Evolutionary conservation across 2,329 filamentous ascomycete genomes (phyloP).

Genomic region (Fusarium longipes): DNA sequence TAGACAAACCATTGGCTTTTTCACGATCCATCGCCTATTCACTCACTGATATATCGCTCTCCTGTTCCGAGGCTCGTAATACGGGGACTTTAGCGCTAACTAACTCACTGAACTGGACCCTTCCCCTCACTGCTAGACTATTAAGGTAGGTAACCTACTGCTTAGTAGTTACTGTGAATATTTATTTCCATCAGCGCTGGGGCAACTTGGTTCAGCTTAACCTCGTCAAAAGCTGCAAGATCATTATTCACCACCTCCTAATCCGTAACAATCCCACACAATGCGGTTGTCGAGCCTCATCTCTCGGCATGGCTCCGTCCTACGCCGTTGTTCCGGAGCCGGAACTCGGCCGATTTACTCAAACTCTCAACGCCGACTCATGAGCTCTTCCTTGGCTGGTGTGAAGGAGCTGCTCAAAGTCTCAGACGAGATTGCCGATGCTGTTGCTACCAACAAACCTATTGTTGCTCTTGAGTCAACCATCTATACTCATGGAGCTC

Average conservation of each 20-base stretch:
- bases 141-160: constrained; percentile 11
- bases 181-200: constrained; percentile 5
- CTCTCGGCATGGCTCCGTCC: constrained; percentile 30
- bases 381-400: constrained; percentile 42
- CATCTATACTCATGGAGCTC: constrained; percentile 93
- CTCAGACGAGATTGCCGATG: constrained; percentile 85
- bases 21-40: background rate
- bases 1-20: constrained; percentile 5
- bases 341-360: constrained; percentile 27
- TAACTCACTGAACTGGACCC: constrained; percentile 11
- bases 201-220: background rate
- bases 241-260: background rate
- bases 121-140: constrained; percentile 18
- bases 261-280: background rate
- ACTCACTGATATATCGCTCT: background rate
- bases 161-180: background rate
- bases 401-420: constrained; percentile 69
- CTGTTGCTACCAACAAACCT: constrained; percentile 77
- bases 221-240: background rate
- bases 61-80: constrained; percentile 21
- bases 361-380: constrained; percentile 38
- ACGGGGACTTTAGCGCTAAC: constrained; percentile 10
- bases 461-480: constrained; percentile 95
- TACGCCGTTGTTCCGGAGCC: constrained; percentile 34
- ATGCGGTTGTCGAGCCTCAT: constrained; percentile 41